Conservation (phyloP, 176 grass and related monocot species). For the Panicum miliaceum region DNA sequence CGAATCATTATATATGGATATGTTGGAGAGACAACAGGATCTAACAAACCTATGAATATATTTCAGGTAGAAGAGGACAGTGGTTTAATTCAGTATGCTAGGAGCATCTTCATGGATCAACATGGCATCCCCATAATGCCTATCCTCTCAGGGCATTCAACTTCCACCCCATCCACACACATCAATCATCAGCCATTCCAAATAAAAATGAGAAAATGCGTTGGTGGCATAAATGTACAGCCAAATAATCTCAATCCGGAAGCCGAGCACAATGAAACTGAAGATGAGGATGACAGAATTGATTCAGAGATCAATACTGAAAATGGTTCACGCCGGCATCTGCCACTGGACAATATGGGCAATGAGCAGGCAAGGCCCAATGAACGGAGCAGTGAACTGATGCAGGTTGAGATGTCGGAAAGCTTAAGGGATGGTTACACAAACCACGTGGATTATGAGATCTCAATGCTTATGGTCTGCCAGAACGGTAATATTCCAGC, state of each 20-base stretch:
- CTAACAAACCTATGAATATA: background rate
- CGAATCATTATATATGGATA: background rate
- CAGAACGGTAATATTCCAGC: slow-evolving; percentile 33
- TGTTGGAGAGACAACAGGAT: background rate
- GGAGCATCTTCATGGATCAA: slow-evolving; percentile 67
- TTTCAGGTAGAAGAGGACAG: slow-evolving; percentile 83
- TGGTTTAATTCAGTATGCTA: slow-evolving; percentile 61
- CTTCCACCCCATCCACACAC: slow-evolving; percentile 58
- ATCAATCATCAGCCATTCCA: slow-evolving; percentile 28
- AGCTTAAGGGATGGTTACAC: slow-evolving; percentile 54
- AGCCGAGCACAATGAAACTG: background rate
- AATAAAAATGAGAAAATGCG: slow-evolving; percentile 2
- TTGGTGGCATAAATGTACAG: slow-evolving; percentile 1
- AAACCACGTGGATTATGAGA: slow-evolving; percentile 57
- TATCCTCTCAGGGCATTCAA: slow-evolving; percentile 75
- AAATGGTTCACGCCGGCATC: slow-evolving; percentile 2
- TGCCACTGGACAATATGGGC: background rate
- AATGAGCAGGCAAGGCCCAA: background rate
- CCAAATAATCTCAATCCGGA: background rate
- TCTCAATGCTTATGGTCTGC: slow-evolving; percentile 45
- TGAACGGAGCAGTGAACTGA: slow-evolving; percentile 41
- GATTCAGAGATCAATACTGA: slow-evolving; percentile 57
- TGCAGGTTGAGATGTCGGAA: slow-evolving; percentile 59
- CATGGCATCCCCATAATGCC: slow-evolving; percentile 50
- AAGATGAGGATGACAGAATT: background rate